A percentile compares a stretch with the other conserved stretches of the same genome.
Conservation (phyloP, 2,329 filamentous ascomycete species). For the Samsoniella hepiali region DNA sequence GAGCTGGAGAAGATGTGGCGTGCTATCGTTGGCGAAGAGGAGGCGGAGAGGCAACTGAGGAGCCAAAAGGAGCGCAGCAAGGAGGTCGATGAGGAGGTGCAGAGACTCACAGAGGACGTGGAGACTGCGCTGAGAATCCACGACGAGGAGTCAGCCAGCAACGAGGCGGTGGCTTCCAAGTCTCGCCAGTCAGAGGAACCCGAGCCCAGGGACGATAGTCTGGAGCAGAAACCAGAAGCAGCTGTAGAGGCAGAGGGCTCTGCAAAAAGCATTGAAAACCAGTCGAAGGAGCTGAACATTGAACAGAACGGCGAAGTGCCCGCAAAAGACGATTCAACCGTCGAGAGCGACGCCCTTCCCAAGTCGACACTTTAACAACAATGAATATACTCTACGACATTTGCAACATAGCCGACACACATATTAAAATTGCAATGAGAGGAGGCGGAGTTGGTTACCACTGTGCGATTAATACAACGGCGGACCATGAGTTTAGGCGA, state of each 20-base stretch:
- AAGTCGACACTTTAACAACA: neutral
- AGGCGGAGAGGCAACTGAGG: conserved; percentile 48
- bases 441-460: too few relatives aligned
- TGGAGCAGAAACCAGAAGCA: neutral
- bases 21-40: conserved; percentile 58
- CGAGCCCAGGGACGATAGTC: conserved; percentile 25
- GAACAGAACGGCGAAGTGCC: neutral
- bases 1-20: conserved; percentile 79
- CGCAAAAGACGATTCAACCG: neutral
- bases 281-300: neutral
- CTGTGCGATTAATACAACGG: too few relatives aligned
- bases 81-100: conserved; percentile 43
- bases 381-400: neutral
- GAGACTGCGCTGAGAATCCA: conserved; percentile 34
- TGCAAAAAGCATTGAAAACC: neutral
- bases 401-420: neutral
- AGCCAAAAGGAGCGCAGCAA: conserved; percentile 30
- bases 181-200: conserved; percentile 27
- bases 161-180: conserved; percentile 7
- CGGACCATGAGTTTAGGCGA: neutral
- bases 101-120: conserved; percentile 36
- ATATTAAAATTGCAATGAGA: too few relatives aligned
- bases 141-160: conserved; percentile 20
- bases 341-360: neutral
- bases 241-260: neutral